Conservation (phyloP, 345 rosid genomes). For the Xanthoceras sorbifolium region DNA sequence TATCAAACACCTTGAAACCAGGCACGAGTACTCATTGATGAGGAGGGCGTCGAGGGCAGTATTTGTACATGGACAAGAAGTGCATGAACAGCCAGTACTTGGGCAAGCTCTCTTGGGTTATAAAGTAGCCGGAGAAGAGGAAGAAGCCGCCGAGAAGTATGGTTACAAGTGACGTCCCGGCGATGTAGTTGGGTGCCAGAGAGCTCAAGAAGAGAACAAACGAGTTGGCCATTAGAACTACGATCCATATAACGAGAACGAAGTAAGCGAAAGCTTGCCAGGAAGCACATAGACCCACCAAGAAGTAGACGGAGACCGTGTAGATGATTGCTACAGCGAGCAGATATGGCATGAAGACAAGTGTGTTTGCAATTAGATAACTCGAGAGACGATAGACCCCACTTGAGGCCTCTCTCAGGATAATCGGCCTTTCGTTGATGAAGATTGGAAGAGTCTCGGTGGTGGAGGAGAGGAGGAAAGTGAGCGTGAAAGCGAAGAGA, state of each 20-base stretch:
- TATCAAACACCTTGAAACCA: slow-evolving; percentile 54
- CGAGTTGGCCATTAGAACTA: slow-evolving; percentile 84
- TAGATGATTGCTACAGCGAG: slow-evolving; percentile 62
- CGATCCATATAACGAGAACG: slow-evolving; percentile 73
- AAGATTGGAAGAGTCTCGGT: slow-evolving; percentile 92
- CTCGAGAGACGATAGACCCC: slow-evolving; percentile 88
- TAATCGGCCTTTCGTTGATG: slow-evolving; percentile 84
- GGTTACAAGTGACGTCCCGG: slow-evolving; percentile 80
- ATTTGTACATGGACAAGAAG: slow-evolving; percentile 89
- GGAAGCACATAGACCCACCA: slow-evolving; percentile 78
- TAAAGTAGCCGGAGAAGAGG: slow-evolving; percentile 92
- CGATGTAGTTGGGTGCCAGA: slow-evolving; percentile 85
- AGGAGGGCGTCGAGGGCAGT: slow-evolving; percentile 84
- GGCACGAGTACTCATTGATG: slow-evolving; percentile 90
- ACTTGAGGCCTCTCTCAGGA: slow-evolving; percentile 75
- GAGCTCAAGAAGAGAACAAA: slow-evolving; percentile 90
- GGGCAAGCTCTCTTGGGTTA: slow-evolving; percentile 73
- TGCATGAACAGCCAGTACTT: slow-evolving; percentile 96
- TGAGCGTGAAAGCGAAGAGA: slow-evolving; percentile 89
- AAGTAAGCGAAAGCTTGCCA: slow-evolving; percentile 84
- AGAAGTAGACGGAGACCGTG: slow-evolving; percentile 72
- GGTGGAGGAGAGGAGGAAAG: slow-evolving; percentile 92
- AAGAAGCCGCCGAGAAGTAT: slow-evolving; percentile 75
- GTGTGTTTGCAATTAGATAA: slow-evolving; percentile 76
- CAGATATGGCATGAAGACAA: slow-evolving; percentile 84